Base-by-base conservation (phyloP, 371 early-diverging fungal species). In the Mortierella sp. region DNA sequence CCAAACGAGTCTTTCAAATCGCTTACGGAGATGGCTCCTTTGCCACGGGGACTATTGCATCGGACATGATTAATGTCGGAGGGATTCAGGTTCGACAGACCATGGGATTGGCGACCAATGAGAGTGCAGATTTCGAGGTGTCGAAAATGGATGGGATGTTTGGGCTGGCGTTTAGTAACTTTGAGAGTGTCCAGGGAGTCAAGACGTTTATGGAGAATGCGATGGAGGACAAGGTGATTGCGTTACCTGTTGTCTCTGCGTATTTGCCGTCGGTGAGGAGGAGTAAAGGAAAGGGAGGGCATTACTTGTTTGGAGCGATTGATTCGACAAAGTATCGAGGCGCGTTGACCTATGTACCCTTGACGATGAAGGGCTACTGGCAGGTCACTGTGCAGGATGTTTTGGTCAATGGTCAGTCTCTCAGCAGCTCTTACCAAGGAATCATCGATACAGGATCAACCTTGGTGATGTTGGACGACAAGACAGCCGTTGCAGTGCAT, bases 341-440 rank as follows among this genome's bases (percentile, higher is more conserved):
- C 42, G 89, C 93, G 19, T 88, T 97, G 77, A 87, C 88, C 44
- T 98, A 94, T 93, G 94, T 95, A 55, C 94, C 95, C 24, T 93
- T 98, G 45, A 89, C 96, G 77, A 93, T 96, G 77, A 74, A 84
- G 34, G 97, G 95, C 0, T 65, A 65, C 65, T 65, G 65, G 65
- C 60, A 65, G 7, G 24, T 65, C 38, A 16, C 21, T 3, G 38
- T 65, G 8, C 65, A 65, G 21, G 65, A 65, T 31, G 24, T 65
- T 13, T 19, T 65, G 21, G 65, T 38, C 38, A 19, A 14, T 7
- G 21, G 65, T 14, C 31, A 65, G 21, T 65, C 65, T 21, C 65
- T 65, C 21, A 38, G 38, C 38, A 65, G 65, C 19, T 21, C 65
- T 34, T 65, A 9, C 2, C 65, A 38, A 1, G 65, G 65, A 21